Evolutionary conservation across 2,329 filamentous ascomycete species (phyloP).

Genomic region (Fusarium subglutinans): DNA sequence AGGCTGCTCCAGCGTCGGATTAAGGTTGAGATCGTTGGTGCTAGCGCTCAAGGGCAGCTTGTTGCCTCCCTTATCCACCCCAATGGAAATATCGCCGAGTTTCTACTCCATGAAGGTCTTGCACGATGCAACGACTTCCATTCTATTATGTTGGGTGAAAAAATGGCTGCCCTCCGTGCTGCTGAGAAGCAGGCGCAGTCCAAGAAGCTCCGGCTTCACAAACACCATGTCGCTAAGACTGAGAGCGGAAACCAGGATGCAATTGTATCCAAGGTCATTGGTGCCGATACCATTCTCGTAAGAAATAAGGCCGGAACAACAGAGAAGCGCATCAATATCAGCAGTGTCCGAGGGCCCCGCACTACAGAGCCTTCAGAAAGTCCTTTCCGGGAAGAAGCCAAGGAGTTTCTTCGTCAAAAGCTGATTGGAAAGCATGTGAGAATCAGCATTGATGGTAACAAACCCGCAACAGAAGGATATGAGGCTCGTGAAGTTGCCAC

Average conservation of each 20-base stretch:
- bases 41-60: constrained; percentile 91
- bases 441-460: constrained; percentile 88
- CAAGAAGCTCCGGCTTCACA: constrained; percentile 81
- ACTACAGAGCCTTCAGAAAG: constrained; percentile 85
- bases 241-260: constrained; percentile 77
- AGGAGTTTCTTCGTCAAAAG: constrained; percentile 94
- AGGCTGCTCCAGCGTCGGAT: constrained; percentile 88
- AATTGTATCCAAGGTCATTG: constrained; percentile 84
- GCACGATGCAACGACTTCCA: constrained; percentile 96
- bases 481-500: constrained; percentile 96
- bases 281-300: constrained; percentile 88
- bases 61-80: constrained; percentile 89
- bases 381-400: constrained; percentile 90
- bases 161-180: constrained; percentile 85
- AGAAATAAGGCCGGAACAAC: constrained; percentile 80
- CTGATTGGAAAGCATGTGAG: constrained; percentile 96
- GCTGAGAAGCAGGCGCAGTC: constrained; percentile 88
- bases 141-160: constrained; percentile 86
- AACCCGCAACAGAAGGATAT: constrained; percentile 87
- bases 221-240: constrained; percentile 78
- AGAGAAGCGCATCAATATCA: constrained; percentile 91
- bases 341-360: constrained; percentile 94
- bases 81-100: constrained; percentile 90
- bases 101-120: constrained; percentile 87
- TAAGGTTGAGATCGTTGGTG: constrained; percentile 82